These are phyloP conservation scores for Phoma herbarum DNA, from an alignment of 2,329 filamentous ascomycete species.

Conservation along the genomic window DNA sequence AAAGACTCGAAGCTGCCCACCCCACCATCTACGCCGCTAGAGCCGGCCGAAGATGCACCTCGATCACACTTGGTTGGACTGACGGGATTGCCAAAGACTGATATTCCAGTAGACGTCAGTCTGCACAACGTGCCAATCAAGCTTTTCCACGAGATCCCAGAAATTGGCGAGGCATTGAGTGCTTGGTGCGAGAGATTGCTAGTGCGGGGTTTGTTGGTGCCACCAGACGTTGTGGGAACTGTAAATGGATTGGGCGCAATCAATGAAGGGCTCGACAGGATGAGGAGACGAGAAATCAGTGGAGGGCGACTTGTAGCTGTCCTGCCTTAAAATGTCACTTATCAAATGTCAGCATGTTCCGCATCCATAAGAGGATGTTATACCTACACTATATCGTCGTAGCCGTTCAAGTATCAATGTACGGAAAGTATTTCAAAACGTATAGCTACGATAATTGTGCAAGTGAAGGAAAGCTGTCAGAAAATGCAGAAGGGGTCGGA, in stretches of 20 bases:
- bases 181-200: constrained; percentile 75
- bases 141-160: constrained; percentile 73
- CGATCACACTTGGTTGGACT: constrained; percentile 70
- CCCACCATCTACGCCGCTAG: constrained; percentile 43
- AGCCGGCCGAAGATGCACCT: constrained; percentile 34
- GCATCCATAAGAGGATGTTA: neutral
- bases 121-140: constrained; percentile 78
- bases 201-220: constrained; percentile 59
- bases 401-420: no score
- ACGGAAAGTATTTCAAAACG: no score
- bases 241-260: constrained; percentile 71
- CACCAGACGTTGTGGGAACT: constrained; percentile 72
- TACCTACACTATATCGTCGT: neutral
- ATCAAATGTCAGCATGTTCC: neutral
- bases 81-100: constrained; percentile 70
- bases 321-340: constrained; percentile 4
- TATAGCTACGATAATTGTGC: no score
- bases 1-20: constrained; percentile 29
- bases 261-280: constrained; percentile 72
- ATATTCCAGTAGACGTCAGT: constrained; percentile 55
- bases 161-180: constrained; percentile 69
- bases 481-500: neutral
- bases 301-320: constrained; percentile 70
- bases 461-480: no score
- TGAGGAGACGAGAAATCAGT: constrained; percentile 71